A percentile compares a stretch with the other conserved stretches of the same genome.
phyloP scores from a whole-genome alignment of 2,329 filamentous ascomycete genomes.

The Bertia moriformis region DNA sequence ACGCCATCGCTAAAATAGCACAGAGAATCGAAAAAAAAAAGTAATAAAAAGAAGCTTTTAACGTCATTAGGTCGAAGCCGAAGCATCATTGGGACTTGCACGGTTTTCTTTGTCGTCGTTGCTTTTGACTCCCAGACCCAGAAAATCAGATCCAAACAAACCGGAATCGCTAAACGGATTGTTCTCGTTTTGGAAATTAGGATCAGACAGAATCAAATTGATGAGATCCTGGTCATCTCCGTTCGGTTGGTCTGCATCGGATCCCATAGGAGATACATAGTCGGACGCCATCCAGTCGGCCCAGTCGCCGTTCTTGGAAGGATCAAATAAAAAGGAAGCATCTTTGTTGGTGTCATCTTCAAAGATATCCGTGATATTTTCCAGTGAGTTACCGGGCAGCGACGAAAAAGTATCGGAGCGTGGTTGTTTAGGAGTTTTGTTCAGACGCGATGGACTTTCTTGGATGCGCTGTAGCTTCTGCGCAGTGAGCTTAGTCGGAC shows the following conservation, averaged over 20 bases:
- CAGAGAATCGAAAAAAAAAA: conserved; percentile 2
- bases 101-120: too few species aligned
- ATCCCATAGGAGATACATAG: conserved; percentile 15
- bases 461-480: conserved; percentile 17
- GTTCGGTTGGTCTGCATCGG: conserved; percentile 9
- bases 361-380: conserved; percentile 1
- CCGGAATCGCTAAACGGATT: conserved; percentile 1
- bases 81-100: too few species aligned
- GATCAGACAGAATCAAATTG: conserved; percentile 17
- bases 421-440: not conserved
- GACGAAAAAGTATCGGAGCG: too few species aligned
- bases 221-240: conserved; percentile 13
- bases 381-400: too few species aligned
- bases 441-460: conserved; percentile 9
- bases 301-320: conserved; percentile 14
- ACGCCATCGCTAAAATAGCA: conserved; percentile 7
- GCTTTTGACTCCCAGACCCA: not conserved
- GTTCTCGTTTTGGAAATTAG: conserved; percentile 13
- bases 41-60: conserved; percentile 2
- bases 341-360: conserved; percentile 1
- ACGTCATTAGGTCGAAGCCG: not conserved
- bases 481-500: conserved; percentile 14
- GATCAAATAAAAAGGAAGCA: conserved; percentile 12
- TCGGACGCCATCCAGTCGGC: conserved; percentile 18
- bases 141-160: not conserved